phyloP scores from a whole-genome alignment of 192 early-diverging fungal species.

The Mortierella antarctica region DNA sequence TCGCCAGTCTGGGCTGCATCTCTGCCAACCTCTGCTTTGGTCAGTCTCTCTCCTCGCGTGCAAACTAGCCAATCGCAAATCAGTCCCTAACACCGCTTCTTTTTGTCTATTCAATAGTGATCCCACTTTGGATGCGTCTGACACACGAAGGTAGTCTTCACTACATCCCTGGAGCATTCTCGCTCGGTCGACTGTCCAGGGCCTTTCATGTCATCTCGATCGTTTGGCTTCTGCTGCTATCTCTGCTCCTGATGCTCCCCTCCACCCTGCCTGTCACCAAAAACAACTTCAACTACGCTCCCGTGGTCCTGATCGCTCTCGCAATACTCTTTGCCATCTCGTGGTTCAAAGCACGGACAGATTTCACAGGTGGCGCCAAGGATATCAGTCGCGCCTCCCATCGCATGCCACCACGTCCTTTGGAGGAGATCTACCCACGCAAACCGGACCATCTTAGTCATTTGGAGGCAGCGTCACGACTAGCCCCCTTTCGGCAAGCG shows the following conservation, averaged over 20 bases:
- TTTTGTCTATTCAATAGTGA: not conserved
- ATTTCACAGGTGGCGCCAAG: slow-evolving; percentile 43
- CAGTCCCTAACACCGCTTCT: not conserved
- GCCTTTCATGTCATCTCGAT: slow-evolving; percentile 22
- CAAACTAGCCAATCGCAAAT: not conserved
- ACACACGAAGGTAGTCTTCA: slow-evolving; percentile 30
- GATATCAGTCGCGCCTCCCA: slow-evolving; percentile 38
- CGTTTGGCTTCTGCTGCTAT: slow-evolving; percentile 17
- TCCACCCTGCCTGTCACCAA: slow-evolving; percentile 20
- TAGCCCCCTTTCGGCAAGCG: not conserved
- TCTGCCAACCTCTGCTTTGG: slow-evolving; percentile 39
- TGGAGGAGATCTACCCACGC: slow-evolving; percentile 5
- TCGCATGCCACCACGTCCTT: not conserved
- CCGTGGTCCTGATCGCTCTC: slow-evolving; percentile 8
- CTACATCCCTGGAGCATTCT: slow-evolving; percentile 26
- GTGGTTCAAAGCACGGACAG: slow-evolving; percentile 38
- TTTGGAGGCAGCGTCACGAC: not conserved
- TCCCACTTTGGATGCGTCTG: slow-evolving; percentile 42
- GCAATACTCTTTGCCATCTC: slow-evolving; percentile 15
- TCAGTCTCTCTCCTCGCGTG: not conserved
- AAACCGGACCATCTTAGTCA: not conserved
- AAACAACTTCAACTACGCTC: slow-evolving; percentile 44
- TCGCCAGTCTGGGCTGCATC: slow-evolving; percentile 42
- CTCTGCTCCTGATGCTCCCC: slow-evolving; percentile 23
- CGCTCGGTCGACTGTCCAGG: slow-evolving; percentile 24